These are phyloP conservation scores for Fusarium sp. DNA, from an alignment of 2,329 filamentous ascomycete genomes.

Conservation along the genomic window DNA sequence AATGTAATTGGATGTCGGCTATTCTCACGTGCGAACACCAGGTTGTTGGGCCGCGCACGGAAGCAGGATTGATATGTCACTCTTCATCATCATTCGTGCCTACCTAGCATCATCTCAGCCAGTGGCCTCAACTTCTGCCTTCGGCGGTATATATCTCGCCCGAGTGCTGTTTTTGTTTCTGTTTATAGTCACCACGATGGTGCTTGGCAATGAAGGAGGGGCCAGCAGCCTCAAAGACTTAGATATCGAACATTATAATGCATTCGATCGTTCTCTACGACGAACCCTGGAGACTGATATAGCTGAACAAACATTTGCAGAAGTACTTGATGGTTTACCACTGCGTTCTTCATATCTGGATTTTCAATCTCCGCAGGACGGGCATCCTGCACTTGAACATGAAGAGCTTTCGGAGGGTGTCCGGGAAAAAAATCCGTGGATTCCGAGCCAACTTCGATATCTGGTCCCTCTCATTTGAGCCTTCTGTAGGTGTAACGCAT, in stretches of 20 bases:
- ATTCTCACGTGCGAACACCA: background rate
- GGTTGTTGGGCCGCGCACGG: background rate
- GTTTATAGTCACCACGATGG: background rate
- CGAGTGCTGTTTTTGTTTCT: background rate
- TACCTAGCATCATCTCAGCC: background rate
- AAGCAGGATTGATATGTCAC: background rate
- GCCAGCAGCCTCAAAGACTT: background rate
- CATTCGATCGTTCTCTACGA: background rate
- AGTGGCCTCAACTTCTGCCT: rapidly evolving
- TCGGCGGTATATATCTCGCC: rapidly evolving
- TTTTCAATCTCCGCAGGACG: constrained; percentile 1
- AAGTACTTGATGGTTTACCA: constrained; percentile 14
- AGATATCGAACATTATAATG: rapidly evolving
- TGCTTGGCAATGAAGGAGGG: background rate
- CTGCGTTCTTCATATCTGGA: background rate
- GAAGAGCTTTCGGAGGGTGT: background rate
- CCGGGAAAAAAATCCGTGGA: background rate
- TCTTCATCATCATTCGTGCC: background rate
- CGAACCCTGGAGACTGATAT: background rate
- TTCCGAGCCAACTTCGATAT: background rate
- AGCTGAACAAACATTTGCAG: background rate
- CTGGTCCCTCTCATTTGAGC: rapidly evolving
- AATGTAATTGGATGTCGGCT: background rate
- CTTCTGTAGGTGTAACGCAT: rapidly evolving
- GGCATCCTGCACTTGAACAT: constrained; percentile 5